Evolutionary conservation across 2,329 filamentous ascomycete species (phyloP), one percentile per base, ranked within the genome.

Genomic region (Tolypocladium tropicale): DNA sequence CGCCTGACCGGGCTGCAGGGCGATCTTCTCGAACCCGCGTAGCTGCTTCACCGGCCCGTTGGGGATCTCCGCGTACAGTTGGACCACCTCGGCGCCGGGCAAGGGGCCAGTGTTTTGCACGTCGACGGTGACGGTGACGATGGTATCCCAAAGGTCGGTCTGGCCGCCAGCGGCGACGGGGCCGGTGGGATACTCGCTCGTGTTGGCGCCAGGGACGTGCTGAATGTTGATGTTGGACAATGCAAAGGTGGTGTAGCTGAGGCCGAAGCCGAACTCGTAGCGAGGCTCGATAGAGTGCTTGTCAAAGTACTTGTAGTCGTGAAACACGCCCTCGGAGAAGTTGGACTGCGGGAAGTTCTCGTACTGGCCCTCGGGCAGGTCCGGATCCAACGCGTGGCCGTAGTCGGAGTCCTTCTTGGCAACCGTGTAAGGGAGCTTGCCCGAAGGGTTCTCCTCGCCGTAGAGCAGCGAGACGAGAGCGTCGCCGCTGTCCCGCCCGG

Each of bases 21-120:
- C 72, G 0, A 77, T 72, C 72, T 88, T 88, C 54, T 81, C 80
- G 37, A 88, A 88, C 7, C 85, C 84, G 9, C 85, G 75, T n/a
- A 89, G 73, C 65, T 88, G 83, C 43, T 77, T 72, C 1, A 76
- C 68, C 0, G 85, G 85, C 7, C 64, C 68, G 4, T 64, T 68
- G 2, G 77, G 77, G 23, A 77, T 73, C 3, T 70, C 71, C 16
- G 80, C 62, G 55, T 80, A 81, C 5, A 81, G 65, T 67, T 78
- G 78, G 21, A 72, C 72, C 9, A 78, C 73, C 64, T 80, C 78
- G 18, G 73, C 72, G 6, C 76, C 78, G 7, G 66, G 68, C 0
- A 71, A 64, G 2, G 53, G 36, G 0, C 78, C 78, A 2, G 68
- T 72, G 59, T 81, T 81, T 9, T 59, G 55, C 4, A 81, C 63